Evolutionary conservation across 2,329 filamentous ascomycete species (phyloP), one percentile per base, ranked within the genome.

Genomic region (Ophiostoma tasmaniense): DNA sequence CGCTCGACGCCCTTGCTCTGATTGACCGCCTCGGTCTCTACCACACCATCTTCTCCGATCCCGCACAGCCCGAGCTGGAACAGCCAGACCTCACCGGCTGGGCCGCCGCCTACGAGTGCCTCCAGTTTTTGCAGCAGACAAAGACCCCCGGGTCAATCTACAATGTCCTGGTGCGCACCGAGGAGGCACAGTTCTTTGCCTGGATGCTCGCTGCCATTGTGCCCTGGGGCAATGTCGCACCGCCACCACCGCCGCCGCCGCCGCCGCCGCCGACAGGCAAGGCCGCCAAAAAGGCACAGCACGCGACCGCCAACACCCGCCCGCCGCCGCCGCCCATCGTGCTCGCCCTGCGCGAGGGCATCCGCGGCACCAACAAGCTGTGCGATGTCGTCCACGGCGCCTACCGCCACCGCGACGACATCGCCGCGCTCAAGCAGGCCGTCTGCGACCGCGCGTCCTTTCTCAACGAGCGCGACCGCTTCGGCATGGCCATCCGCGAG

Each of bases 311-410:
- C 25, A 52, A n/a, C 25, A 20, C 64, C 4, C 67, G 68, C 14
- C 68, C 50, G 17, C 72, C 70, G 8, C 83, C 84, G 25, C 86
- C 89, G 0, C 82, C 87, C 22, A 84, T 88, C 3, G 84, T 85
- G 2, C 80, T 86, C 37, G 89, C 90, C 5, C 89, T 87, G 5
- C 84, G 89, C 39, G 91, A 96, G 76, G 92, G 92, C 5, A 87
- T 96, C 76, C 92, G 90, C 75, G 85, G 89, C 1, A 87, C 90
- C 1, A 96, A 93, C 76, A 95, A 90, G 76, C 80, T 92, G 5
- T 86, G 85, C 61, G 87, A 88, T 72, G 79, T 94, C 4, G 80
- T 95, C 2, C 68, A 68, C 22, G 73, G 71, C 4, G 71, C 71
- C 7, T 72, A 73, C 66, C 69, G 69, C 25, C 72, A 75, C 69